Evolutionary conservation across 2,329 filamentous ascomycete genomes (phyloP), one percentile per base, ranked within the genome.

Genomic region (Penicillium sp.): DNA sequence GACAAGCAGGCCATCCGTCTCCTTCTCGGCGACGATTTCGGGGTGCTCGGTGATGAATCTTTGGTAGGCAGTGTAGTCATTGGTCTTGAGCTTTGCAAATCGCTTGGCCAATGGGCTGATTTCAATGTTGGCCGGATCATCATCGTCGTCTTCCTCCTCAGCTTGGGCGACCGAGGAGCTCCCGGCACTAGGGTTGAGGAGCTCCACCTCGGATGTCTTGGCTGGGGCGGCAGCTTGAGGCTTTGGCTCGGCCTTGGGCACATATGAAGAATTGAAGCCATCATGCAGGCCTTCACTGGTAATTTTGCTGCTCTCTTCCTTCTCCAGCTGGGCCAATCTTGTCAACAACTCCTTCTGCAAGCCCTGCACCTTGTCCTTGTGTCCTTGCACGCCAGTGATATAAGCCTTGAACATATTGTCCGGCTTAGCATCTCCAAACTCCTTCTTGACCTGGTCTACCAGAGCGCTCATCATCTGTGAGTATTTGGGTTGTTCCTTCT

Each of bases 391-490:
- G 71, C 95, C 94, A 53, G 86, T 84, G 30, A 96, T 83, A 82
- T 96, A 97, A 56, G 86, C 89, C 53, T 86, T 83, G 74, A 91
- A 93, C 55, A 91, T 82, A 68, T 89, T 86, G 22, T 86, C 84
- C 64, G 89, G 88, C 78, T 90, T 90, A 22, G 76, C 74, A 74
- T 93, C 91, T 59, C 93, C 91, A 38, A 97, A 83, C 55, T 90
- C 87, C 68, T 91, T 88, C 78, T 97, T 97, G 45, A 98, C 93
- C 78, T 96, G 91, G 72, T 99, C 95, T 22, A 98, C 86, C 71
- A 99, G 79, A n/a, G 89, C 88, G n/a, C 91, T 91, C 90, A 99
- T 93, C 95, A 99, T 99, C 82, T 96, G 92, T 42, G 92, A 95
- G 75, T 97, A 99, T 15, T 89, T 90, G 0, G 91, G 92, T 70